Evolutionary conservation across 75 land plant genomes (phyloP), one percentile per base, ranked within the genome.

Genomic region (Sequoiadendron giganteum): DNA sequence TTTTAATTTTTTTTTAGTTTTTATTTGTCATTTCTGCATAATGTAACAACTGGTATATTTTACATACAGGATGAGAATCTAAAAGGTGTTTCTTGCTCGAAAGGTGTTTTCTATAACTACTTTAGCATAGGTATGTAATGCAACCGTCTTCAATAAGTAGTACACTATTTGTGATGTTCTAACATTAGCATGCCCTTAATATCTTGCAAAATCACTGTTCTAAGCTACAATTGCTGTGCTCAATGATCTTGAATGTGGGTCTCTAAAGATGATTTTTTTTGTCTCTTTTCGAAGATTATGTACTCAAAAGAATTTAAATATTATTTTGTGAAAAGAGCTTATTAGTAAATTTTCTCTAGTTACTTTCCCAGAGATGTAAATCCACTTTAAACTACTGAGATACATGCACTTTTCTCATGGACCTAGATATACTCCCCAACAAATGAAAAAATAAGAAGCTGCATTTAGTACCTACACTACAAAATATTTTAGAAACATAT

Each of bases 81-180:
- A 16, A 42, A 19, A 15, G 83, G 83, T 6, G 36, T 36, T 18
- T 80, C 45, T 21, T 86, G 87, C 13, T 90, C 90, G 80, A 89
- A 90, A 89, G 93, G 93, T 38, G 84, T 90, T 30, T 92, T 90
- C 85, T 90, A 88, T 83, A 92, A 92, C 86, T 92, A 92, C 75
- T 92, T 92, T 47, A 92, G 93, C 90, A 87, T 92, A 82, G 93
- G 93, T 90, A 86, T 86, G 83, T 32, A 73, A 34, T 73, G 38
- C 38, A 73, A 30, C 36, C 10, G 32, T 73, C 77, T 32, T 73
- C 38, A 73, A 73, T 70, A 77, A 55, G 11, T 32, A 65, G 8
- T 25, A 65, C 28, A 7, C 14, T 32, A 21, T 73, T 30, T 73
- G 77, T 73, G 75, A 30, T 72, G 77, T 34, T 34, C 38, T 73